Base-by-base conservation (phyloP, 352 stramenopile species). In the Phytophthora fragariae region DNA sequence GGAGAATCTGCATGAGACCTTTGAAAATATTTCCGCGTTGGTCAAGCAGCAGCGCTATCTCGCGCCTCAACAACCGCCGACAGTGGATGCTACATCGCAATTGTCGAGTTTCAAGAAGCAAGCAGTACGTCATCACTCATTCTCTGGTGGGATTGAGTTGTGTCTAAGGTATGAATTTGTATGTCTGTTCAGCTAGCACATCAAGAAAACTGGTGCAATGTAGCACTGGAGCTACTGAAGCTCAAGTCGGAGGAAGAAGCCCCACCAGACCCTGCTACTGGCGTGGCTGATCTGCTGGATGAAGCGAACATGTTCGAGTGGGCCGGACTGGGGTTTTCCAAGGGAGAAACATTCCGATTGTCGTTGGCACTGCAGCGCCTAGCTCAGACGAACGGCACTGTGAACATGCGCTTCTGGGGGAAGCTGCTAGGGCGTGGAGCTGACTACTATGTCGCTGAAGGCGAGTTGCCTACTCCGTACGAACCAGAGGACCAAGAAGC, bases 371-470 rank as follows among this genome's bases (percentile, higher is more conserved):
- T 92, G 5, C 83, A 92, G 65, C 79, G 83, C 5, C 81, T 94
- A 1, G 83, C 82, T 5, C 83, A 88, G 57, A 76, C 77, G 0
- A 75, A 90, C 7, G 77, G 74, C 17, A 92, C 90, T 1, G 75
- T 82, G 35, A 93, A 83, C 54, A 75, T 98, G 65, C 81, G 91
- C 9, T 94, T 98, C 68, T 98, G 92, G 89, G 94, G 94, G 10
- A 96, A 96, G 50, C 72, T 98, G 4, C 70, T 95, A 6, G 92
- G 91, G 12, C 66, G 90, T 35, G 80, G 75, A 11, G 76, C 70
- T 7, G 89, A 96, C 68, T 98, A 90, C 68, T 97, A 94, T 66
- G 79, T 98, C 29, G 88, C 91, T 0, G 92, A 98, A 68, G 91
- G 92, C 3, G 84, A 94, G 59, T 41, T 92, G 4, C 49, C 77